Percentiles rank a stretch among this genome's conserved stretches.
phyloP scores from a whole-genome alignment of 2,329 filamentous ascomycete genomes.

The Neopestalotiopsis sp. region DNA sequence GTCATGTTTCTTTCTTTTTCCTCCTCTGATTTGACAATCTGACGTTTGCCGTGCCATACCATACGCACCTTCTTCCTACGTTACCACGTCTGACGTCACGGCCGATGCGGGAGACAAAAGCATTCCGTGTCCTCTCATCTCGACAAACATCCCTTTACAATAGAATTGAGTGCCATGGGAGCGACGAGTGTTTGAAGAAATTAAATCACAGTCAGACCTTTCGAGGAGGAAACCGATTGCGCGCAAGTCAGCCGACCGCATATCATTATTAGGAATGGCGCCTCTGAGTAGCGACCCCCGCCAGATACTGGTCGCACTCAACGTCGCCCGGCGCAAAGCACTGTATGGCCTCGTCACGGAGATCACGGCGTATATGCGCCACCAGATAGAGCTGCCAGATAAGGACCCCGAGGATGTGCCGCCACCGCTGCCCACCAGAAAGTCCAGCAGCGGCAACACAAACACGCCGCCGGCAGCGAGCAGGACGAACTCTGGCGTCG shows the following conservation, averaged over 20 bases:
- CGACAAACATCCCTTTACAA: neutral
- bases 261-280: slow-evolving; percentile 43
- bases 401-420: slow-evolving; percentile 27
- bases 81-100: neutral
- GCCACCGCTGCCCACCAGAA: slow-evolving; percentile 35
- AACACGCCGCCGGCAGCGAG: slow-evolving; percentile 12
- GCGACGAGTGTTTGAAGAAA: no score
- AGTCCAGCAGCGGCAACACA: neutral
- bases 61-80: neutral
- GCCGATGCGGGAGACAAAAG: neutral
- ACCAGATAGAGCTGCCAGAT: slow-evolving; percentile 50
- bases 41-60: neutral
- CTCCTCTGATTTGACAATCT: neutral
- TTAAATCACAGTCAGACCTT: neutral
- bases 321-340: slow-evolving; percentile 56
- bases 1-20: neutral
- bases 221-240: neutral
- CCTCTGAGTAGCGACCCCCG: slow-evolving; percentile 60
- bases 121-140: neutral
- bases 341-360: slow-evolving; percentile 57
- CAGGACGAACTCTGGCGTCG: slow-evolving; percentile 20
- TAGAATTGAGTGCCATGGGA: neutral
- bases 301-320: slow-evolving; percentile 60
- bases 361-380: slow-evolving; percentile 60
- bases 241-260: neutral